Percentiles rank a stretch among this genome's conserved stretches.
phyloP scores from a whole-genome alignment of 805 yeast genomes.

The Alloascoidea africana region DNA sequence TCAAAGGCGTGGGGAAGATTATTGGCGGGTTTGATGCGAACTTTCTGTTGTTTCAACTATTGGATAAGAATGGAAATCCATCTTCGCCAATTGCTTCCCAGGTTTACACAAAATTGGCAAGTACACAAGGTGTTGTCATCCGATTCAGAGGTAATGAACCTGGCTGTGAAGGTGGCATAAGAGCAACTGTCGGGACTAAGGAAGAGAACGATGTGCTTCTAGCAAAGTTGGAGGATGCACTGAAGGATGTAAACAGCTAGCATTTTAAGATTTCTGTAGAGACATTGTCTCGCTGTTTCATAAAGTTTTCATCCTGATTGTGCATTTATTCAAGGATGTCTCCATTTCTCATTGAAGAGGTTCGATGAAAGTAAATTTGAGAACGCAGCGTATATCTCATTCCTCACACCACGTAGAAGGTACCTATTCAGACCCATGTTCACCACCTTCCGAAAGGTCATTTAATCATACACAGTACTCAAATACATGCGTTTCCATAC shows the following conservation, averaged over 20 bases:
- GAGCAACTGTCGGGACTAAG: constrained; percentile 77
- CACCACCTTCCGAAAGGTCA: too few species aligned
- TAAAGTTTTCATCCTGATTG: too few species aligned
- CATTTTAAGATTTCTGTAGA: too few species aligned
- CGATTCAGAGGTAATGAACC: constrained; percentile 84
- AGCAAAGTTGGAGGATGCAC: constrained; percentile 25
- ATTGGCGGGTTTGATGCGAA: constrained; percentile 85
- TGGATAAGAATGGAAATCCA: constrained; percentile 47
- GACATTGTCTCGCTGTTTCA: too few species aligned
- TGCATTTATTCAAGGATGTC: too few species aligned
- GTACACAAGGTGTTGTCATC: constrained; percentile 62
- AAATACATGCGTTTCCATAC: too few species aligned
- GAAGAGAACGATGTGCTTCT: constrained; percentile 55
- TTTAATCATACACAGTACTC: too few species aligned
- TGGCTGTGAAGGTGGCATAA: constrained; percentile 77
- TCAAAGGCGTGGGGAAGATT: constrained; percentile 54
- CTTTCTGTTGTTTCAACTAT: constrained; percentile 61
- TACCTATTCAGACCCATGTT: too few species aligned
- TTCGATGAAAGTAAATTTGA: too few species aligned
- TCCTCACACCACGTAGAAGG: too few species aligned
- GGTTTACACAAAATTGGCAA: constrained; percentile 60
- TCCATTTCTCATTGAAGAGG: too few species aligned
- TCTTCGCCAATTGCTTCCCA: constrained; percentile 49
- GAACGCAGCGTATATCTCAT: too few species aligned
- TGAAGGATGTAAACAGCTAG: constrained; percentile 8